Evolutionary conservation across 345 rosid species (phyloP), one percentile per base, ranked within the genome.

Genomic region (Aegle marmelos): DNA sequence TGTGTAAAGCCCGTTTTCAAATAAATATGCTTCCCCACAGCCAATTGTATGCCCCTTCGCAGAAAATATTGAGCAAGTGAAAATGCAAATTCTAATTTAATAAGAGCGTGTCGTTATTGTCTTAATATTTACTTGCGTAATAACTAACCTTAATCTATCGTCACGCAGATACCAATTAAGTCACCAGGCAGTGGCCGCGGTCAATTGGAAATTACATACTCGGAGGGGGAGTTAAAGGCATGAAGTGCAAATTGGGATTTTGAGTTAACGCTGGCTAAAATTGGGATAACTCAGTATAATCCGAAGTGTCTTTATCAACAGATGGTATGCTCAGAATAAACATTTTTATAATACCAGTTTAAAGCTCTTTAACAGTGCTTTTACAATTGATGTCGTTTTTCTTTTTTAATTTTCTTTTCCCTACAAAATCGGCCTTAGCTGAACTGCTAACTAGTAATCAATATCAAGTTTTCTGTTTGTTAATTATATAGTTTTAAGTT

Each of bases 111-210:
- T n/a, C n/a, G n/a, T n/a, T n/a, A n/a, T n/a, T n/a, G n/a, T n/a
- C n/a, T n/a, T n/a, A n/a, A n/a, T n/a, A n/a, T n/a, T n/a, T n/a
- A n/a, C n/a, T 34, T 34, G 6, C 4, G 37, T 34, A 34, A 34
- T 34, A 34, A 5, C 37, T 50, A 33, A 33, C 9, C 37, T 36
- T 25, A 7, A 17, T 37, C 3, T 17, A 6, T 17, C 45, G 69
- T 36, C 28, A 60, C 7, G 48, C 78, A 82, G 89, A 82, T 86
- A 75, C 84, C 84, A 1, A 70, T 86, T 16, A 75, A 81, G 64
- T 80, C 82, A 66, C 83, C 82, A 31, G 87, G 85, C 41, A 80
- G 86, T 60, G 89, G 87, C n/a, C 85, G 83, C 2, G 86, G 89
- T 70, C 84, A 84, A 68, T 37, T 86, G 81, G 84, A 86, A 75